phyloP scores from a whole-genome alignment of 768 basidiomycete genomes.

The Boletus huronensis region DNA sequence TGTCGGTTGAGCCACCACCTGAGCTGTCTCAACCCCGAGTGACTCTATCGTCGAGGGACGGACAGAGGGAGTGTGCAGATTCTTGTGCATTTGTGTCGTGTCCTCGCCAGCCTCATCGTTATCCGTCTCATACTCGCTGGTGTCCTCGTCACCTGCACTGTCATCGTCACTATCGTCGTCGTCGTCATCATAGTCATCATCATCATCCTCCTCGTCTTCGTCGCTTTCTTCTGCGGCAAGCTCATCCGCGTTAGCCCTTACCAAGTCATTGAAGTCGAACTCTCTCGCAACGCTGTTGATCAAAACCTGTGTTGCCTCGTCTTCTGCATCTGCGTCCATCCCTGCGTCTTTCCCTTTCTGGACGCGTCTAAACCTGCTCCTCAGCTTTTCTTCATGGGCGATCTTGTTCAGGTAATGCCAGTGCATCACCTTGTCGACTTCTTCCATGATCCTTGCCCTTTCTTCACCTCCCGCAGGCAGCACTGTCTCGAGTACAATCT shows the following conservation, averaged over 20 bases:
- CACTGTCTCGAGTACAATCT: constrained; percentile 81
- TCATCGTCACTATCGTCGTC: constrained; percentile 42
- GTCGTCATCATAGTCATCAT: constrained; percentile 38
- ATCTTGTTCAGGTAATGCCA: constrained; percentile 96
- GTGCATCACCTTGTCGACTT: constrained; percentile 84
- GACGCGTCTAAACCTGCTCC: constrained; percentile 74
- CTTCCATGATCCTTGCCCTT: constrained; percentile 70
- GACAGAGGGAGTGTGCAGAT: neutral
- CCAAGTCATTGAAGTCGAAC: constrained; percentile 76
- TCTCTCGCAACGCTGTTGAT: constrained; percentile 80
- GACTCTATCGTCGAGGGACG: neutral
- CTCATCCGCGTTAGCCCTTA: constrained; percentile 76
- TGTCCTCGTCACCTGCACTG: constrained; percentile 37
- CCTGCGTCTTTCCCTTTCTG: constrained; percentile 39
- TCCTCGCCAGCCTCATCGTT: constrained; percentile 14
- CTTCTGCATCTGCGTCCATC: constrained; percentile 59
- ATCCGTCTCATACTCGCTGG: constrained; percentile 35
- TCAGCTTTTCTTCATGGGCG: constrained; percentile 85
- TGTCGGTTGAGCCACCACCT: neutral
- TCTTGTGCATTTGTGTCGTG: neutral
- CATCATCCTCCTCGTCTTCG: constrained; percentile 42
- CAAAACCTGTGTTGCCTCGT: constrained; percentile 78
- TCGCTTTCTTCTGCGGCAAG: constrained; percentile 70
- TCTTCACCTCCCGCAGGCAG: constrained; percentile 80
- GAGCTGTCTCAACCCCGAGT: neutral